Percentiles rank a stretch among this genome's conserved stretches.
These are phyloP conservation scores for Emericellopsis cladophorae DNA, from an alignment of 2,329 filamentous ascomycete genomes.

Conservation along the genomic window DNA sequence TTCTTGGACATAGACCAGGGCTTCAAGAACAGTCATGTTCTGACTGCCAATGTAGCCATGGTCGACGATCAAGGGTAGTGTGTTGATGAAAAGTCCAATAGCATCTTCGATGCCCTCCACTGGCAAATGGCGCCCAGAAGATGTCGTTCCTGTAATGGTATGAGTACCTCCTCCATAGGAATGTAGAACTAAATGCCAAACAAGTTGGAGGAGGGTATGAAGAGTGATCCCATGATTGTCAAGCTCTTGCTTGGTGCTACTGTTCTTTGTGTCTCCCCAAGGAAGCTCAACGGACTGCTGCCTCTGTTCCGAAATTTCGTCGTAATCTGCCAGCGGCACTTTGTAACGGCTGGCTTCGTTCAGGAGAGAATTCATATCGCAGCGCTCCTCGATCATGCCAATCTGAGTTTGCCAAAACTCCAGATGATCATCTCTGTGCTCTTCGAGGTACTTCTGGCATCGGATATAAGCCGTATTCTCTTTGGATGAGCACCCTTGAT, in stretches of 20 bases:
- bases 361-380: constrained; percentile 1
- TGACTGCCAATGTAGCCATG: neutral
- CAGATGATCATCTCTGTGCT: neutral
- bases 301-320: neutral
- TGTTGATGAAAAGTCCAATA: constrained; percentile 2
- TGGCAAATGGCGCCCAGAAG: neutral
- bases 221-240: neutral
- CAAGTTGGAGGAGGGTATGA: constrained; percentile 1
- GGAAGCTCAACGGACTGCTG: neutral
- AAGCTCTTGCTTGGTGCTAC: neutral
- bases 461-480: neutral
- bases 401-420: constrained; percentile 1
- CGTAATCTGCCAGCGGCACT: constrained; percentile 1
- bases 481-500: too few relatives aligned
- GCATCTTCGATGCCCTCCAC: neutral
- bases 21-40: constrained; percentile 1
- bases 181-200: constrained; percentile 1
- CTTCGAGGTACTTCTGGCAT: neutral
- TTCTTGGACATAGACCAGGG: neutral
- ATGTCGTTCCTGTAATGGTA: neutral
- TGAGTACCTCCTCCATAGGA: constrained; percentile 1
- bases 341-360: constrained; percentile 1
- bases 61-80: neutral
- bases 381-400: neutral
- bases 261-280: neutral